Conservation (phyloP, 306 rosid genomes). For the Gleditsia sinensis region DNA sequence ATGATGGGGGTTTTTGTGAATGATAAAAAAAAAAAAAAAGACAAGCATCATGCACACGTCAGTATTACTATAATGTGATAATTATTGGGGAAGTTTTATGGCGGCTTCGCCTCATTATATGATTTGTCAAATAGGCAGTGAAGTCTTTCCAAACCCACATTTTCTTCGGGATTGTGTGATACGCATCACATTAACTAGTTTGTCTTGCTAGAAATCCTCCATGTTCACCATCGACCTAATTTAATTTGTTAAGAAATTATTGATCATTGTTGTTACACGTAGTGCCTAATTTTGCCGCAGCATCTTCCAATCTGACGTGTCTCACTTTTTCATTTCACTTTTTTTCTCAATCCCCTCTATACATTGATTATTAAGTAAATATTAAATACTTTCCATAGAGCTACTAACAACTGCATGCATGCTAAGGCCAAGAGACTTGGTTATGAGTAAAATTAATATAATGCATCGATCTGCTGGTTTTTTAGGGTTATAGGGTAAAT, state of each 20-base stretch:
- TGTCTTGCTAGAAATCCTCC: conserved; percentile 5
- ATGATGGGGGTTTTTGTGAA: conserved; percentile 31
- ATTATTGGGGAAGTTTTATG: conserved; percentile 19
- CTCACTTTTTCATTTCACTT: background rate
- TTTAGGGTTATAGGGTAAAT: background rate
- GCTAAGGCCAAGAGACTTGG: background rate
- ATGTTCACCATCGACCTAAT: conserved; percentile 26
- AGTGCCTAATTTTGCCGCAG: conserved; percentile 23
- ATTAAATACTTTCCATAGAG: background rate
- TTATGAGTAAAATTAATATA: background rate
- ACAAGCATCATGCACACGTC: conserved; percentile 25
- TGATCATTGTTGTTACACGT: conserved; percentile 29
- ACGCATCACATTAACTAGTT: conserved; percentile 35
- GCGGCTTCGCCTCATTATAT: conserved; percentile 21
- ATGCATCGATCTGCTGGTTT: background rate
- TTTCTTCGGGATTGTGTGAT: conserved; percentile 15
- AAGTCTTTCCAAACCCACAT: conserved; percentile 25
- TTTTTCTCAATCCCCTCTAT: background rate
- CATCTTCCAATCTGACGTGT: background rate
- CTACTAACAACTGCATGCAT: background rate
- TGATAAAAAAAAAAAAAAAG: background rate
- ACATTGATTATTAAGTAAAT: background rate
- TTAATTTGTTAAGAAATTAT: conserved; percentile 19
- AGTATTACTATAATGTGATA: conserved; percentile 11
- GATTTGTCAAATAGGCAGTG: conserved; percentile 7